Percentiles rank a stretch among this genome's conserved stretches.
These are phyloP conservation scores for Davidsoniella neocaledoniae DNA, from an alignment of 2,329 filamentous ascomycete species.

Conservation along the genomic window DNA sequence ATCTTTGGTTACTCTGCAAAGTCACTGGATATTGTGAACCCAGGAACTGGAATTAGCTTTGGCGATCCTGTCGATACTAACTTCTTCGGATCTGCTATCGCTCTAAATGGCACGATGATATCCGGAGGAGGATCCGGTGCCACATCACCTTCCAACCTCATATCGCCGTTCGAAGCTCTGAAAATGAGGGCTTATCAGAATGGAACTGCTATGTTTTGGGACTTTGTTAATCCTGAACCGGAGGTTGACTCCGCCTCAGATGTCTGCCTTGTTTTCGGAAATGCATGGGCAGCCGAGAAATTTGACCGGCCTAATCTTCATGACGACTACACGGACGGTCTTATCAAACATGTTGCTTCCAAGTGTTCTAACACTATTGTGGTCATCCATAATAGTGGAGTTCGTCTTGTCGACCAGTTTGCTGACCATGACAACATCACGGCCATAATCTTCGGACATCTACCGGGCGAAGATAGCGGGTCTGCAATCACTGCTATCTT, in stretches of 20 bases:
- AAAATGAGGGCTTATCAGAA: conserved; percentile 35
- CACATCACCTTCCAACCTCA: conserved; percentile 29
- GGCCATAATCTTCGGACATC: conserved; percentile 44
- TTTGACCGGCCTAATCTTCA: conserved; percentile 43
- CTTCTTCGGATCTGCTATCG: conserved; percentile 24
- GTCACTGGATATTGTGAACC: conserved; percentile 26
- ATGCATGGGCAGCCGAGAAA: conserved; percentile 57
- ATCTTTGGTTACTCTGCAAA: conserved; percentile 46
- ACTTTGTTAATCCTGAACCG: conserved; percentile 33
- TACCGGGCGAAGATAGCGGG: conserved; percentile 48
- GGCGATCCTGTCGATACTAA: conserved; percentile 17
- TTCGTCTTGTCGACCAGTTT: conserved; percentile 42
- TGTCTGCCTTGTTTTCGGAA: conserved; percentile 52
- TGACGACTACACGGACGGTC: conserved; percentile 47
- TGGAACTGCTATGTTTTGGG: conserved; percentile 40
- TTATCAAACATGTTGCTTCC: conserved; percentile 40
- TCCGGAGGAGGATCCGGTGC: conserved; percentile 32
- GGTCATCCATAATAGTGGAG: conserved; percentile 46
- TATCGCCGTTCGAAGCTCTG: conserved; percentile 39
- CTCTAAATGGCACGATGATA: conserved; percentile 14
- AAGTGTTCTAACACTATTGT: conserved; percentile 47
- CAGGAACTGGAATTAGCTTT: conserved; percentile 21
- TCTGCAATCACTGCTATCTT: conserved; percentile 36
- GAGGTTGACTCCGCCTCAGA: conserved; percentile 34
- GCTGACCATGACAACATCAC: conserved; percentile 48